Evolutionary conservation across 306 rosid genomes (phyloP).

Genomic region (Dryas alaskensis): DNA sequence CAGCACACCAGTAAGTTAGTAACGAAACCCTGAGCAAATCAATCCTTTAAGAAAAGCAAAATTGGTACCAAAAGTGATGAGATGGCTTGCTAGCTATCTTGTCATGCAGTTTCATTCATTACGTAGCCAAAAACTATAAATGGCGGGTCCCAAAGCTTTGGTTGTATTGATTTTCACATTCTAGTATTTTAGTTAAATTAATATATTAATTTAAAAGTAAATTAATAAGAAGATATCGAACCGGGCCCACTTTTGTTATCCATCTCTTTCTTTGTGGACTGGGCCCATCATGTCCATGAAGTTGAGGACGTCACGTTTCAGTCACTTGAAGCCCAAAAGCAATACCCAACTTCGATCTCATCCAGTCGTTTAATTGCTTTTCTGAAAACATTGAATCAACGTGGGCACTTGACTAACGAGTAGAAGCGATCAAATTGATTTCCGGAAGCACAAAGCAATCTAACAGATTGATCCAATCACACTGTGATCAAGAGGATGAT

Average conservation of each 20-base stretch:
- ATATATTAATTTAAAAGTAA: too few relatives aligned
- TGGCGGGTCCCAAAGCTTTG: slow-evolving; percentile 13
- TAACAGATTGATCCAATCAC: not conserved
- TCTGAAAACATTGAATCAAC: not conserved
- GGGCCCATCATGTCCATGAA: slow-evolving; percentile 4
- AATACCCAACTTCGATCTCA: not conserved
- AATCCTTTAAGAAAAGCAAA: not conserved
- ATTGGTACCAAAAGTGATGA: not conserved
- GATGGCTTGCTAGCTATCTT: not conserved
- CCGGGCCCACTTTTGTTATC: not conserved
- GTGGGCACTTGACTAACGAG: not conserved
- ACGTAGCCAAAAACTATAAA: not conserved
- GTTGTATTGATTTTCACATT: not conserved
- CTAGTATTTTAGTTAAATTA: too few relatives aligned
- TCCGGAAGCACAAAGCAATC: not conserved
- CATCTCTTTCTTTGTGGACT: not conserved
- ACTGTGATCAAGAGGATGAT: not conserved
- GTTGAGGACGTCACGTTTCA: slow-evolving; percentile 13
- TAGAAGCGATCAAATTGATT: not conserved
- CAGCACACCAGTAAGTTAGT: not conserved
- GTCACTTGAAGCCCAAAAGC: not conserved
- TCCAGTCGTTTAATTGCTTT: not conserved
- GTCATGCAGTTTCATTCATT: not conserved
- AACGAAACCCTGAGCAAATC: not conserved
- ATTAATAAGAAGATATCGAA: too few relatives aligned